Evolutionary conservation across 2,329 filamentous ascomycete species (phyloP), one percentile per base, ranked within the genome.

Genomic region (Cordyceps cateniannulata): DNA sequence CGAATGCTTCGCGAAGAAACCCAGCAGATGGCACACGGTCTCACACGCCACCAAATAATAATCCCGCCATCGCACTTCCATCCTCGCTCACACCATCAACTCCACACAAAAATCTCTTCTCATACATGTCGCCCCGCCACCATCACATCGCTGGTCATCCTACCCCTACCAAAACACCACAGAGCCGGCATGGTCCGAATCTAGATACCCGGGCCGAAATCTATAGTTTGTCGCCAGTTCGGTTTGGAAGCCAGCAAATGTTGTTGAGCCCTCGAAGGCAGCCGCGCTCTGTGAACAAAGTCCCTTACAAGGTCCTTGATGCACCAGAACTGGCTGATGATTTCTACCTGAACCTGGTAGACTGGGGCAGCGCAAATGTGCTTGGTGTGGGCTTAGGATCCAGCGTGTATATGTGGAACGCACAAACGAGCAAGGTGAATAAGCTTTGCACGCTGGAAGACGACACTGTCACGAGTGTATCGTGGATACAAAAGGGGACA

Each of bases 351-450:
- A 99, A 99, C 69, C 79, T 99, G 27, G 93, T 99, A 3, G 95
- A 99, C 70, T 99, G 95, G 95, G 95, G 95, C 48, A 96, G 91
- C 68, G 92, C 90, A 66, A 96, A 98, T 72, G 89, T 96, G 9
- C 81, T 99, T 12, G 95, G 93, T 7, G 95, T 99, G 48, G 95
- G 95, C 0, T 78, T 99, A 27, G 93, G 93, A 20, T 91, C 89
- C 20, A 96, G 91, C 66, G 95, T 99, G 6, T 99, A 98, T 71
- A 95, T 98, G 86, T 99, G 95, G 95, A 96, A 97, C 72, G 95
- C 93, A 5, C 86, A 91, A 66, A 89, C 89, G 8, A 95, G 93
- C 64, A 85, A 90, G 65, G 95, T 99, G 2, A 96, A 92, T 63
- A 96, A 96, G 74, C 82, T 99, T 10, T 98, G 95, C 74, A 93